Evolutionary conservation across 768 basidiomycete species (phyloP).

Genomic region (Russula abietina): DNA sequence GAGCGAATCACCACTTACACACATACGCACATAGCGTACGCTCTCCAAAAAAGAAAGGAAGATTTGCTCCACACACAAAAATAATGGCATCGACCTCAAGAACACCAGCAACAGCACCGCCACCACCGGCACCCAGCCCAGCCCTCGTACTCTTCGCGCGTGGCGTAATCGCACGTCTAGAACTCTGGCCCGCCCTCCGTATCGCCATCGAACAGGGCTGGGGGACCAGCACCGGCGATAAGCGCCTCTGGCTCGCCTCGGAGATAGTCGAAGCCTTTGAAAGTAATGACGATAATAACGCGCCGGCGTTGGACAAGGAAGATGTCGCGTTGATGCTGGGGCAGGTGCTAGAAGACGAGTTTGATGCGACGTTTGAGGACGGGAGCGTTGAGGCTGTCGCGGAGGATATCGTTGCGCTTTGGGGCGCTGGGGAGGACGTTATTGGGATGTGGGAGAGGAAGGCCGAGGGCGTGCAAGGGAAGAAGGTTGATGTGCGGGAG

Average conservation of each 20-base stretch:
- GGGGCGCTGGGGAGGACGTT: constrained; percentile 49
- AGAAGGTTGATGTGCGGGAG: constrained; percentile 43
- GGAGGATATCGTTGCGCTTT: constrained; percentile 61
- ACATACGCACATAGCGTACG: background rate
- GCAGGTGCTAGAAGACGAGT: constrained; percentile 85
- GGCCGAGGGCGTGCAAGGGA: constrained; percentile 54
- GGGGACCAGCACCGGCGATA: constrained; percentile 48
- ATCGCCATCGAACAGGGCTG: constrained; percentile 80
- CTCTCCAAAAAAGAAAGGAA: background rate
- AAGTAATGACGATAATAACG: background rate
- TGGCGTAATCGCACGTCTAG: constrained; percentile 75
- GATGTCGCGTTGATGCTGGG: constrained; percentile 79
- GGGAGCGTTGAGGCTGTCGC: constrained; percentile 73
- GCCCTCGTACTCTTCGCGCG: constrained; percentile 73
- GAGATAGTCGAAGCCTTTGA: constrained; percentile 78
- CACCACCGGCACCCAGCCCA: constrained; percentile 35
- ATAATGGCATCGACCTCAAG: constrained; percentile 3
- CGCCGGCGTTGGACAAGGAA: constrained; percentile 49
- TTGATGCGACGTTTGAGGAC: constrained; percentile 79
- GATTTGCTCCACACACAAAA: background rate
- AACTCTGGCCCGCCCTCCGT: constrained; percentile 79
- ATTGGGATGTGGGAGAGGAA: constrained; percentile 58
- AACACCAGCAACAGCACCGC: constrained; percentile 18
- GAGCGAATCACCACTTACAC: background rate
- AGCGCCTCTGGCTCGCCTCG: constrained; percentile 81